phyloP scores from a whole-genome alignment of 2,329 filamentous ascomycete genomes.

The Talaromyces sp. region DNA sequence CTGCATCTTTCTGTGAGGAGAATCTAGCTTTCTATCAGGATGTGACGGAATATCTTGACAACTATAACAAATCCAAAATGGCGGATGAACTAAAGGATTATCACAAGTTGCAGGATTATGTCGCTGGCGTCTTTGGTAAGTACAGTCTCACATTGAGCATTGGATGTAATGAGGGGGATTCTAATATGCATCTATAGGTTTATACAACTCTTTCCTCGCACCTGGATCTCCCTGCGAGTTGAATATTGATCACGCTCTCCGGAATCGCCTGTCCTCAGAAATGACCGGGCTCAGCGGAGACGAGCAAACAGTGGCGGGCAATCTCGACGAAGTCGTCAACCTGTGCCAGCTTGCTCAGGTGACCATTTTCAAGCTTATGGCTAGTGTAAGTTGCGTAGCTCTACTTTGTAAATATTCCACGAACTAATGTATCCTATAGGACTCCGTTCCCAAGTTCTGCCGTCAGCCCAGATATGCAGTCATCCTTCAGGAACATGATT shows the following conservation, averaged over 20 bases:
- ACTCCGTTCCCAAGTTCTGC: constrained; percentile 65
- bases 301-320: constrained; percentile 87
- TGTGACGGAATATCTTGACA: constrained; percentile 81
- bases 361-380: constrained; percentile 98
- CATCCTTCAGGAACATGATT: constrained; percentile 59
- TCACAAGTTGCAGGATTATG: constrained; percentile 88
- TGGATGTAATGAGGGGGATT: not conserved
- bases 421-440: constrained; percentile 40
- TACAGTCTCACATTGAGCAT: constrained; percentile 22
- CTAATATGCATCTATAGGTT: constrained; percentile 49
- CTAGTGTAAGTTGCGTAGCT: constrained; percentile 70
- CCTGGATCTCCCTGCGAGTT: constrained; percentile 94
- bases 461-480: constrained; percentile 61
- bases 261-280: constrained; percentile 86
- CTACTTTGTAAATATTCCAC: not conserved
- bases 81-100: constrained; percentile 57
- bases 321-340: constrained; percentile 80
- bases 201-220: constrained; percentile 96
- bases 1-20: constrained; percentile 95
- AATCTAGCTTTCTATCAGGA: constrained; percentile 95
- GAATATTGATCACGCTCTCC: constrained; percentile 93
- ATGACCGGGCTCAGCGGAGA: constrained; percentile 98
- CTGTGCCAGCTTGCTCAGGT: constrained; percentile 92
- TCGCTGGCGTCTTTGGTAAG: constrained; percentile 86
- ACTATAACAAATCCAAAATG: constrained; percentile 56